Evolutionary conservation across 495 filamentous ascomycete genomes (phyloP).

Genomic region (Aspergillus steynii): DNA sequence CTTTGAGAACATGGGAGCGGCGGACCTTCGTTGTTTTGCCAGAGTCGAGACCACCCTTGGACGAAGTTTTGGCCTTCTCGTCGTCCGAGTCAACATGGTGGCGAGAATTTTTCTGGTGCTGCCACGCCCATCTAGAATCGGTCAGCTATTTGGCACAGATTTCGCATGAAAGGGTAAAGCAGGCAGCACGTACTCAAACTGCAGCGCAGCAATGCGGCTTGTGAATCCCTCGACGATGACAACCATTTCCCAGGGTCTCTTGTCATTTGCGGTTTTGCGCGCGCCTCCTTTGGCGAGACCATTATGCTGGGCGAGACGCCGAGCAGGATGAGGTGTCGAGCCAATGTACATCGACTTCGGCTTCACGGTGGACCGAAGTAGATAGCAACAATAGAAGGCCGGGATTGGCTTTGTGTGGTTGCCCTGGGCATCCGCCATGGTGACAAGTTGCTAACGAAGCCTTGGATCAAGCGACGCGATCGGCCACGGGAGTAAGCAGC

Average conservation of each 20-base stretch:
- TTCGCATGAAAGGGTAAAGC: conserved; percentile 1
- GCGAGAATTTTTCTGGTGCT: conserved; percentile 60
- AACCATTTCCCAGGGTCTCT: conserved; percentile 92
- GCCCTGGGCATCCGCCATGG: conserved; percentile 20
- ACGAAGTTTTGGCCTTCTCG: neutral
- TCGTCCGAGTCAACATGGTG: neutral
- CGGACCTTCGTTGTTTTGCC: neutral
- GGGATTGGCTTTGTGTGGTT: conserved; percentile 54
- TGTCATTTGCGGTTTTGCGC: conserved; percentile 62
- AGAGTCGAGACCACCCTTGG: neutral
- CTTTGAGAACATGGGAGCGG: neutral
- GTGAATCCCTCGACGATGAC: conserved; percentile 87
- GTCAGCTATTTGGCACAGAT: neutral
- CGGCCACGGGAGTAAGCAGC: too few relatives aligned
- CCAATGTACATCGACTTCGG: conserved; percentile 77
- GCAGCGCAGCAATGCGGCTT: conserved; percentile 79
- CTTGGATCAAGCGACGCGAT: too few relatives aligned
- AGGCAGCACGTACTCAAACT: conserved; percentile 86
- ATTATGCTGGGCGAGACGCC: conserved; percentile 89
- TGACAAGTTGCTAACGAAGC: neutral
- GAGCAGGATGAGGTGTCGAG: conserved; percentile 80
- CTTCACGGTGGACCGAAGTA: conserved; percentile 76
- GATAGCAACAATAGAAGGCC: conserved; percentile 78
- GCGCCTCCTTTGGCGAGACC: conserved; percentile 79
- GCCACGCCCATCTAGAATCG: conserved; percentile 80